Evolutionary conservation across 2,329 filamentous ascomycete species (phyloP).

Genomic region (Paracorniculantispora psalliotae): DNA sequence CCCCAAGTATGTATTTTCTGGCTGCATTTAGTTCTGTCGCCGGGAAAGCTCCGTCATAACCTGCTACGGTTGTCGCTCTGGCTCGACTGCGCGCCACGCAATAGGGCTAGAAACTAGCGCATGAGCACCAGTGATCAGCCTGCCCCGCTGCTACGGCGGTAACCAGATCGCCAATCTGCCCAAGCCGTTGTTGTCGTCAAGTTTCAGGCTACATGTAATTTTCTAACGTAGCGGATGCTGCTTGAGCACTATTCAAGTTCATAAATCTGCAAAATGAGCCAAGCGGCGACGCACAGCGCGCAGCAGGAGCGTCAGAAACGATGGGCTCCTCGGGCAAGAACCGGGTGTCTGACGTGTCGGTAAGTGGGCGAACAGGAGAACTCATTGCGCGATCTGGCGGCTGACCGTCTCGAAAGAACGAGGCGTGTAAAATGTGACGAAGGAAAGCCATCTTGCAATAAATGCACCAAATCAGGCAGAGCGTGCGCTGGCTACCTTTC

Average conservation of each 20-base stretch:
- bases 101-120: background rate
- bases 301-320: background rate
- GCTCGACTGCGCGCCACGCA: background rate
- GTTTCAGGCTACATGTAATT: background rate
- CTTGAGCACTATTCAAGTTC: background rate
- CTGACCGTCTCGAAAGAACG: background rate
- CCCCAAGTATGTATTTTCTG: too few relatives aligned
- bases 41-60: too few relatives aligned
- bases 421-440: background rate
- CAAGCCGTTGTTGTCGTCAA: background rate
- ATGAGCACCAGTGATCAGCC: background rate
- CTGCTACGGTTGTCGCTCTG: background rate
- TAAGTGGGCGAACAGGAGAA: background rate
- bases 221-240: background rate
- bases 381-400: background rate
- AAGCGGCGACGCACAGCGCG: background rate
- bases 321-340: background rate
- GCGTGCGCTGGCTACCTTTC: background rate
- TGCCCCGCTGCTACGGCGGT: too few relatives aligned
- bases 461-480: background rate
- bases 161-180: background rate
- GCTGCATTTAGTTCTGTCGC: too few relatives aligned
- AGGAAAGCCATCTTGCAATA: background rate
- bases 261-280: background rate
- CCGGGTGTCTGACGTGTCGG: background rate